Evolutionary conservation across 148 eudicot species (phyloP).

Genomic region (Polygonum aviculare): DNA sequence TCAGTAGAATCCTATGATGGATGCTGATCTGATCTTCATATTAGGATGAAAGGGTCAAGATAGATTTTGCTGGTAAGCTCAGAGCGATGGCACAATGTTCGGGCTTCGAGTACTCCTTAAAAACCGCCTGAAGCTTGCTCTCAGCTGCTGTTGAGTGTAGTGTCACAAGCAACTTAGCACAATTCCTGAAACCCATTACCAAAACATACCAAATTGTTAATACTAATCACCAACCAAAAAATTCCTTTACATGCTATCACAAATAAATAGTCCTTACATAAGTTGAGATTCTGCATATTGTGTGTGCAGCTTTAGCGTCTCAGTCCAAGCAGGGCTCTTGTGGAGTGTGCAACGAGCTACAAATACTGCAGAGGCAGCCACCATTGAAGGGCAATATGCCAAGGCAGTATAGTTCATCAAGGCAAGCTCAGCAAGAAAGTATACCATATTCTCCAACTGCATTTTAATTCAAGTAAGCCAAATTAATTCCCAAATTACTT

Average conservation of each 20-base stretch:
- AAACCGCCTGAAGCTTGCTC: slow-evolving; percentile 44
- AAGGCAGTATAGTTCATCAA: slow-evolving; percentile 52
- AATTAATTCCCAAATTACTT: not conserved
- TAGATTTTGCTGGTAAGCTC: slow-evolving; percentile 34
- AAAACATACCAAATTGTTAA: not conserved
- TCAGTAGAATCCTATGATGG: not conserved
- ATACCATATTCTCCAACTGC: slow-evolving; percentile 48
- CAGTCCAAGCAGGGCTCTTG: slow-evolving; percentile 70
- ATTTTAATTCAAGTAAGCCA: not conserved
- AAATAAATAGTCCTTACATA: not conserved
- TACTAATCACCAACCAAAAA: not conserved
- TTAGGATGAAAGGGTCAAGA: not conserved
- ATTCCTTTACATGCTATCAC: not conserved
- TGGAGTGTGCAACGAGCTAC: slow-evolving; percentile 62
- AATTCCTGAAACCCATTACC: slow-evolving; percentile 31
- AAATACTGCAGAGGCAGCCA: slow-evolving; percentile 88
- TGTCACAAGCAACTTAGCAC: slow-evolving; percentile 55
- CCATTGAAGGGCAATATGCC: slow-evolving; percentile 52
- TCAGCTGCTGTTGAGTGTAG: slow-evolving; percentile 46
- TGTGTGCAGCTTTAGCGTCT: slow-evolving; percentile 58
- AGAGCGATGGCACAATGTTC: slow-evolving; percentile 50
- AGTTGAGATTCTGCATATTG: slow-evolving; percentile 43
- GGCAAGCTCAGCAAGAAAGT: slow-evolving; percentile 73
- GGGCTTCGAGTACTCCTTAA: slow-evolving; percentile 46
- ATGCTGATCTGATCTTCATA: not conserved